A percentile compares a stretch with the other conserved stretches of the same genome.
These are phyloP conservation scores for Astrothelium macrocarpum DNA, from an alignment of 495 filamentous ascomycete genomes.

Conservation along the genomic window DNA sequence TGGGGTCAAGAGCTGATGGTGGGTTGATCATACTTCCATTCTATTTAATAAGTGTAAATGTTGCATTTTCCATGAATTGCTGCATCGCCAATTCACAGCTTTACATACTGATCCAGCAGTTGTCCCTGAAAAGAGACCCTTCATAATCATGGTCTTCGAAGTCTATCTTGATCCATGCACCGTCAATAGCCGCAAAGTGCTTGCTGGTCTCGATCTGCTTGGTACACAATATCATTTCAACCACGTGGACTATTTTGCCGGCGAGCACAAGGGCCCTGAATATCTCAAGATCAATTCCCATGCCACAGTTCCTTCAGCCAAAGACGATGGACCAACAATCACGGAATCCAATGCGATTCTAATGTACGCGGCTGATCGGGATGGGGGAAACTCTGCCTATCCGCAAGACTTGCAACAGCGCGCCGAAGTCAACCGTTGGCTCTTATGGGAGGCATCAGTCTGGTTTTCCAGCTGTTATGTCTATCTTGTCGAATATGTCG, in stretches of 20 bases:
- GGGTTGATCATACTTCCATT: background rate
- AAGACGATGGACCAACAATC: conserved; percentile 23
- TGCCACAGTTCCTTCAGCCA: conserved; percentile 28
- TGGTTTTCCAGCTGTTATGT: conserved; percentile 29
- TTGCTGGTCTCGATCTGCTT: conserved; percentile 29
- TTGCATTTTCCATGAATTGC: background rate
- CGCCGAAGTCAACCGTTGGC: conserved; percentile 27
- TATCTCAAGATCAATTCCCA: conserved; percentile 29
- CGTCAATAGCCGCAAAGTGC: conserved; percentile 29
- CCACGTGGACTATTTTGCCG: conserved; percentile 28
- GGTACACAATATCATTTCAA: conserved; percentile 26
- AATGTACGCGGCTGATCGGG: conserved; percentile 27
- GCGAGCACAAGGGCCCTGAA: conserved; percentile 24
- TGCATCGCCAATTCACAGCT: background rate
- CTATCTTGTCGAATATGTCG: conserved; percentile 30
- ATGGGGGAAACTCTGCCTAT: conserved; percentile 15
- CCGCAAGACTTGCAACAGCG: conserved; percentile 27
- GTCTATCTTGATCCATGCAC: conserved; percentile 33
- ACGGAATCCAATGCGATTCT: conserved; percentile 34
- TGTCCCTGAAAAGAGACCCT: background rate
- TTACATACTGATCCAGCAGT: background rate
- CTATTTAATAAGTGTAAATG: background rate
- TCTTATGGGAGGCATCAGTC: conserved; percentile 29
- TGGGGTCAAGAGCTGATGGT: background rate
- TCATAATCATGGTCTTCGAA: conserved; percentile 21